Percentiles rank a stretch among this genome's conserved stretches.
These are phyloP conservation scores for Citrus cavaleriei DNA, from an alignment of 345 rosid genomes.

Conservation along the genomic window DNA sequence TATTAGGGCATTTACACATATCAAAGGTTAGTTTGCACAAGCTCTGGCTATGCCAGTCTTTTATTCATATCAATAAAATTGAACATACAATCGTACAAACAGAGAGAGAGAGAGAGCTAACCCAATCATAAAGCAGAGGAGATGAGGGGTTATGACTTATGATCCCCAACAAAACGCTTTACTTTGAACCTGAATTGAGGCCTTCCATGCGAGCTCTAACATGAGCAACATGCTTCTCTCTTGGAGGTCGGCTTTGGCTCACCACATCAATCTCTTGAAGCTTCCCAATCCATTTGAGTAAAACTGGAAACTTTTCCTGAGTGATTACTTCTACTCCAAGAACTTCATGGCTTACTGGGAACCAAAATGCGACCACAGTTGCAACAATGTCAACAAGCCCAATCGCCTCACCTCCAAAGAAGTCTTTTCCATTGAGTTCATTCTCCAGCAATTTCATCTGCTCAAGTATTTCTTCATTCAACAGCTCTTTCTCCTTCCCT, in stretches of 20 bases:
- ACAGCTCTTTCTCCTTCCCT: background rate
- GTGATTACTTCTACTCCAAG: background rate
- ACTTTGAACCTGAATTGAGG: background rate
- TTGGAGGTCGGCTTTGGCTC: conserved; percentile 14
- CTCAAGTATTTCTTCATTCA: conserved; percentile 12
- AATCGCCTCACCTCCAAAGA: conserved; percentile 15
- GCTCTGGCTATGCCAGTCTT: background rate
- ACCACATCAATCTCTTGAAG: conserved; percentile 7
- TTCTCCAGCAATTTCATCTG: conserved; percentile 18
- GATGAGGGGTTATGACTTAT: background rate
- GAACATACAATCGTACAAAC: background rate
- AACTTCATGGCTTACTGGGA: conserved; percentile 4
- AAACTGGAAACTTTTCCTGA: conserved; percentile 10
- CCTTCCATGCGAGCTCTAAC: background rate
- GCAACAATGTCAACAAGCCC: conserved; percentile 21
- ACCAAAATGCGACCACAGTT: background rate
- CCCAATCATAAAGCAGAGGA: background rate
- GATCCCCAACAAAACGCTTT: too few relatives aligned
- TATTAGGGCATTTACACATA: too few relatives aligned
- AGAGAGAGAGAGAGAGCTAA: background rate
- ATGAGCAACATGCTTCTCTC: conserved; percentile 13
- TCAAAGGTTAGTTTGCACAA: too few relatives aligned
- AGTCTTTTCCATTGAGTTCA: conserved; percentile 23
- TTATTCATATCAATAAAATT: background rate
- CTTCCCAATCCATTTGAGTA: conserved; percentile 23